Evolutionary conservation across 2,329 filamentous ascomycete species (phyloP), one percentile per base, ranked within the genome.

Genomic region (Teratosphaeriaceae sp.): DNA sequence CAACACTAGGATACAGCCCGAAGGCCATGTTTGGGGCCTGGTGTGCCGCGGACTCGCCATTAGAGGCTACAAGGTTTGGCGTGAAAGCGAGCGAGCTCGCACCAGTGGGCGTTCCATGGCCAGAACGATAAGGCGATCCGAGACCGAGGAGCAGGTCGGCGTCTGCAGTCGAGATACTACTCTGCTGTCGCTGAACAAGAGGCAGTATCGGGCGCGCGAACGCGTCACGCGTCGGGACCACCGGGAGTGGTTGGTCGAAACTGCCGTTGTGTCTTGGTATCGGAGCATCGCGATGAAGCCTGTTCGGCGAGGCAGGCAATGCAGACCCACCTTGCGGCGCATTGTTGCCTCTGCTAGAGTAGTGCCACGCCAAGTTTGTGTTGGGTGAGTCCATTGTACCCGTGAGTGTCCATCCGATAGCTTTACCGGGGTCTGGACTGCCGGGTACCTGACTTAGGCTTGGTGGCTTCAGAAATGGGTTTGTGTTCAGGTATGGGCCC

Each of bases 371-470:
- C 3, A 94, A 69, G 57, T 86, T 92, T 0, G 87, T 88, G 49
- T 81, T 88, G 1, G 86, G 84, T 3, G 86, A 92, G 57, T 94
- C 88, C 42, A 86, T 88, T 1, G 84, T 90, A 12, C 88, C 88
- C 0, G 88, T 88, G n/a, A 94, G 67, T 6, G 86, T 88, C 84
- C 85, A 94, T 1, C 86, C 88, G 45, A 94, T 86, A 1, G 79
- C 76, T 68, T 77, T 73, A 53, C 66, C 71, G 8, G 70, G 64
- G 46, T 73, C 70, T 2, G 72, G 71, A n/a, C 71, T 74, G 20
- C 64, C 65, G 35, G 60, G 62, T 45, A 60, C 61, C 18, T 53
- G 34, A 18, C 42, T 43, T 23, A 52, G 42, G 18, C 38, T 49
- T 42, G 11, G 52, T 26, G 36, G 24, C 33, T 35, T 47, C 22